phyloP scores from a whole-genome alignment of 805 yeast species.

The Pichia scutulata region DNA sequence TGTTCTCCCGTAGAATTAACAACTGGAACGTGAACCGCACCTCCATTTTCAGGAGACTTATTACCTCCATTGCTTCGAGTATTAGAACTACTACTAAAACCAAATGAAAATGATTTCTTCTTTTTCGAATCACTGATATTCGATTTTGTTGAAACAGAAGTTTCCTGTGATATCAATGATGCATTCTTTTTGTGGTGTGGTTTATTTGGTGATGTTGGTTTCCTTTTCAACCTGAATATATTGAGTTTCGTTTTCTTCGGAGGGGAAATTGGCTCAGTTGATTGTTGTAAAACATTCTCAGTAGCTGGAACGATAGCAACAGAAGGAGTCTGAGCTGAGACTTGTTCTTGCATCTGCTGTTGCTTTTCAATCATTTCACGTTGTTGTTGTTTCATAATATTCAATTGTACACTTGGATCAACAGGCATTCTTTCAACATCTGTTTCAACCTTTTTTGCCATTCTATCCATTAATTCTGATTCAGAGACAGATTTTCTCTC shows the following conservation, averaged over 20 bases:
- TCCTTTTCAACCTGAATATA: constrained; percentile 9
- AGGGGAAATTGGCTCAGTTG: background rate
- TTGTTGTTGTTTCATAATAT: constrained; percentile 2
- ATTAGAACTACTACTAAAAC: background rate
- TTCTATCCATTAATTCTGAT: background rate
- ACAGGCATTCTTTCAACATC: constrained; percentile 7
- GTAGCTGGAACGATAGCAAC: background rate
- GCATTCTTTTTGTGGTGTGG: constrained; percentile 1
- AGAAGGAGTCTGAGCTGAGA: background rate
- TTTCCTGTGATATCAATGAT: constrained; percentile 7
- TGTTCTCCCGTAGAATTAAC: background rate
- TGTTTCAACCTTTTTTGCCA: constrained; percentile 12
- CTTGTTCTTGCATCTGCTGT: too few relatives aligned
- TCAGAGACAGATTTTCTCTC: constrained; percentile 20
- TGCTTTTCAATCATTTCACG: background rate
- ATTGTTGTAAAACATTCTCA: background rate
- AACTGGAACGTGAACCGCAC: background rate
- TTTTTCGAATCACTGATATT: background rate
- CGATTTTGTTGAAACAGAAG: background rate
- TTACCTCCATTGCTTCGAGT: background rate
- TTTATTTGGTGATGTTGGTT: background rate
- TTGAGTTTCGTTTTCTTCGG: constrained; percentile 2
- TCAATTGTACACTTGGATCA: constrained; percentile 5
- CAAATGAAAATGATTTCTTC: constrained; percentile 1
- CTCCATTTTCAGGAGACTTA: background rate